phyloP scores from a whole-genome alignment of 2,329 filamentous ascomycete genomes.

The Phialemonium atrogriseum region DNA sequence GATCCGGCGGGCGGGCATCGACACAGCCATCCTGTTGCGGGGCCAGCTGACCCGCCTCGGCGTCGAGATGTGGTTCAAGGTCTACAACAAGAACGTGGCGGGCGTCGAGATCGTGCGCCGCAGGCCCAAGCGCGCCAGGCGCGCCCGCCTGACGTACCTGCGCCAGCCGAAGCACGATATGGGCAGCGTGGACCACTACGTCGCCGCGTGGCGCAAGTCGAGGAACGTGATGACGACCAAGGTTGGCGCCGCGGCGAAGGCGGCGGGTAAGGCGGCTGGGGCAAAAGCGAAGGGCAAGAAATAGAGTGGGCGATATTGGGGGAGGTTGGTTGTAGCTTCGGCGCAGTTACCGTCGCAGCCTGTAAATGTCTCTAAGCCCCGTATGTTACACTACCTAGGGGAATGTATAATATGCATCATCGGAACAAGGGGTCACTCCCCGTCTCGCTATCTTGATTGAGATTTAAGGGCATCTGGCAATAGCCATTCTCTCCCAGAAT shows the following conservation, averaged over 20 bases:
- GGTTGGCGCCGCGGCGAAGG: slow-evolving; percentile 8
- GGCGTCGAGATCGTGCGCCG: slow-evolving; percentile 92
- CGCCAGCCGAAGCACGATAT: slow-evolving; percentile 80
- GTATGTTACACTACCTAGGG: no score
- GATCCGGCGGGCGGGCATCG: slow-evolving; percentile 79
- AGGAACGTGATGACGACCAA: slow-evolving; percentile 29
- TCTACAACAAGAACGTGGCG: slow-evolving; percentile 82
- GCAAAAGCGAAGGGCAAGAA: slow-evolving; percentile 7
- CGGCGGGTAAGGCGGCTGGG: slow-evolving; percentile 12
- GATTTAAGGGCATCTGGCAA: no score
- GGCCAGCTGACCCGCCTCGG: slow-evolving; percentile 80
- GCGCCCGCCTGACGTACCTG: slow-evolving; percentile 87
- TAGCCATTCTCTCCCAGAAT: no score
- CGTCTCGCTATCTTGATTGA: no score
- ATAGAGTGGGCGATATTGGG: no score
- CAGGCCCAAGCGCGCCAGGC: slow-evolving; percentile 71
- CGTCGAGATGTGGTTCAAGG: slow-evolving; percentile 96
- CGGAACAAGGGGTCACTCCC: no score
- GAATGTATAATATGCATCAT: no score
- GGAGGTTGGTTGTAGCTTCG: no score
- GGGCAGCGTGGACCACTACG: slow-evolving; percentile 75
- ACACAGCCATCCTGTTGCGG: slow-evolving; percentile 79
- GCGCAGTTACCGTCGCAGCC: no score
- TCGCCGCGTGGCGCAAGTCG: slow-evolving; percentile 47
- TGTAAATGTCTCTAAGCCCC: no score